Conservation (phyloP, 1,284 basidiomycete genomes). For the Ceratorhiza oryzae-sativae region DNA sequence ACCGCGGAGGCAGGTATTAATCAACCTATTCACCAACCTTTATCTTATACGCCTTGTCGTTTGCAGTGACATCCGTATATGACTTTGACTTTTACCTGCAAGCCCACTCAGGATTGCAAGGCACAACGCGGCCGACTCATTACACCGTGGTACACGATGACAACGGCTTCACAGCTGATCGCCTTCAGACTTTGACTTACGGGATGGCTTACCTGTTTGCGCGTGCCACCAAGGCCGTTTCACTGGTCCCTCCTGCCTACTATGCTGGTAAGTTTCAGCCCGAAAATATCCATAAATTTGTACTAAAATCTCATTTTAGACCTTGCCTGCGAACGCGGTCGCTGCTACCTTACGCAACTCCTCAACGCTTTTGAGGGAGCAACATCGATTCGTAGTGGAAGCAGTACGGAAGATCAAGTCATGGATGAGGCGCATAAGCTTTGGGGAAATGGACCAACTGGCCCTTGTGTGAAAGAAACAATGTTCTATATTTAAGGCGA, state of each 20-base stretch:
- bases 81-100: slow-evolving; percentile 82
- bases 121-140: slow-evolving; percentile 72
- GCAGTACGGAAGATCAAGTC: slow-evolving; percentile 58
- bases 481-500: slow-evolving; percentile 73
- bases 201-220: slow-evolving; percentile 76
- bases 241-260: slow-evolving; percentile 66
- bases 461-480: slow-evolving; percentile 58
- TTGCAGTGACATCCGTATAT: slow-evolving; percentile 66
- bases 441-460: slow-evolving; percentile 66
- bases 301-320: slow-evolving; percentile 67
- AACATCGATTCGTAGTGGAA: slow-evolving; percentile 48
- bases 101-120: slow-evolving; percentile 70
- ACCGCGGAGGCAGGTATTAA: slow-evolving; percentile 62
- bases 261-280: slow-evolving; percentile 12
- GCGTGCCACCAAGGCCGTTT: slow-evolving; percentile 80
- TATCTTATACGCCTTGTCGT: too few relatives aligned
- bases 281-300: background rate
- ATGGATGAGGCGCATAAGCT: slow-evolving; percentile 58
- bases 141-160: slow-evolving; percentile 80
- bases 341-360: slow-evolving; percentile 73
- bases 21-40: too few relatives aligned
- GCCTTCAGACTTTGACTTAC: slow-evolving; percentile 65
- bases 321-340: slow-evolving; percentile 76
- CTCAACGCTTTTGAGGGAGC: slow-evolving; percentile 62
- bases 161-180: slow-evolving; percentile 69